Percentiles rank a stretch among this genome's conserved stretches.
These are phyloP conservation scores for Adansonia digitata DNA, from an alignment of 345 rosid species.

Conservation along the genomic window DNA sequence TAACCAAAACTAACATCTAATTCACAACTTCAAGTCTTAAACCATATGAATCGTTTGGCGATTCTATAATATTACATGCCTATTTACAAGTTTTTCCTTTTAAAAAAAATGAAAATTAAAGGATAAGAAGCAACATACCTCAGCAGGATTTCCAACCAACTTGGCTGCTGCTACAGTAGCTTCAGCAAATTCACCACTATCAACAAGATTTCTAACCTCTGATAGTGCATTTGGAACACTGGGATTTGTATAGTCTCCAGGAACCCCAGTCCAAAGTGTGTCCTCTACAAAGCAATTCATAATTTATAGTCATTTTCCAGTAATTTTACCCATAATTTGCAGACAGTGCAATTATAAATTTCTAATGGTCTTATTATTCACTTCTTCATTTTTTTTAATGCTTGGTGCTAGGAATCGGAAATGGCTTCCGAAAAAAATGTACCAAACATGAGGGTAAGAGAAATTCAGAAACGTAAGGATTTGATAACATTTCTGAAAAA, in stretches of 20 bases:
- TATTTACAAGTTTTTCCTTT: not conserved
- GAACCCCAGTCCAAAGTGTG: constrained; percentile 83
- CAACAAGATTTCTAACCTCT: constrained; percentile 67
- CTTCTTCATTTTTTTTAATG: not conserved
- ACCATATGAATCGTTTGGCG: not conserved
- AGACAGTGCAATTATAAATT: not conserved
- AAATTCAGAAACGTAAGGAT: not conserved
- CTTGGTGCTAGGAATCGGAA: not conserved
- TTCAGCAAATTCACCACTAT: constrained; percentile 48
- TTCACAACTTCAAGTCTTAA: not conserved
- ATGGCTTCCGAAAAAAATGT: not conserved
- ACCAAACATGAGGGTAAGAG: not conserved
- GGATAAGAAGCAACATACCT: constrained; percentile 38
- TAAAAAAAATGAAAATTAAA: not conserved
- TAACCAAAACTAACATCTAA: not conserved
- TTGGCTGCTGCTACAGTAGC: constrained; percentile 66
- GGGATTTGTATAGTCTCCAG: constrained; percentile 62
- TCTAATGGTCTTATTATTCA: not conserved
- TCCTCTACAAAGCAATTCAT: constrained; percentile 47
- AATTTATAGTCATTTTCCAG: not conserved
- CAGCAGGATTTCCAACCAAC: constrained; percentile 58
- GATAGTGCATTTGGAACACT: constrained; percentile 57
- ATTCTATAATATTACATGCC: not conserved
- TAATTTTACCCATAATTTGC: not conserved
- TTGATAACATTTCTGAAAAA: not conserved